Percentiles rank a stretch among this genome's conserved stretches.
Conservation (phyloP, 176 grass and related monocot genomes). For the Pharus latifolius region DNA sequence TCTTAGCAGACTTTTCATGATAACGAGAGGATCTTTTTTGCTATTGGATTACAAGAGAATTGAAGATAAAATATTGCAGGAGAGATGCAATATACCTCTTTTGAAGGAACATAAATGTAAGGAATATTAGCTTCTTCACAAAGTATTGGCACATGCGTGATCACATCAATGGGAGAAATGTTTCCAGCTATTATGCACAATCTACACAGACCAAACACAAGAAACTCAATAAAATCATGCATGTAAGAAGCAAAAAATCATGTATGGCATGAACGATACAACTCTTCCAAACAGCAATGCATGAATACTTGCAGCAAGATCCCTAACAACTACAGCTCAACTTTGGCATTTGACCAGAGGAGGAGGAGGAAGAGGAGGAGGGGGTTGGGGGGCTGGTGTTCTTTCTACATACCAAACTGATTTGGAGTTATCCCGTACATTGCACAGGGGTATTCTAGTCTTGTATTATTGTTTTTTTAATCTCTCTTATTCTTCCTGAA, state of each 20-base stretch:
- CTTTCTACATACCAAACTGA: no score
- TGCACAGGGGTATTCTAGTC: no score
- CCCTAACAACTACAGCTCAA: no score
- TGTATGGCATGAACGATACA: neutral
- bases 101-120: constrained; percentile 74
- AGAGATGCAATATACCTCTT: constrained; percentile 40
- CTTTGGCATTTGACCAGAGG: no score
- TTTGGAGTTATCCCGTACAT: no score
- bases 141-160: constrained; percentile 83
- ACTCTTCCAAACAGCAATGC: neutral
- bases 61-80: neutral
- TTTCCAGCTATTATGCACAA: constrained; percentile 91
- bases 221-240: neutral
- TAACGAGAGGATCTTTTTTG: neutral
- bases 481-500: no score
- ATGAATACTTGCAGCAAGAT: neutral
- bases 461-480: no score
- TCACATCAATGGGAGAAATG: constrained; percentile 93
- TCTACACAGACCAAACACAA: constrained; percentile 14
- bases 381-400: no score
- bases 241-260: neutral
- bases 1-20: neutral
- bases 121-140: constrained; percentile 79
- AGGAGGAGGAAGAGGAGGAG: no score
- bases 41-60: neutral